Conservation (phyloP, 2,329 filamentous ascomycete genomes). For the Sarocladium kiliense region DNA sequence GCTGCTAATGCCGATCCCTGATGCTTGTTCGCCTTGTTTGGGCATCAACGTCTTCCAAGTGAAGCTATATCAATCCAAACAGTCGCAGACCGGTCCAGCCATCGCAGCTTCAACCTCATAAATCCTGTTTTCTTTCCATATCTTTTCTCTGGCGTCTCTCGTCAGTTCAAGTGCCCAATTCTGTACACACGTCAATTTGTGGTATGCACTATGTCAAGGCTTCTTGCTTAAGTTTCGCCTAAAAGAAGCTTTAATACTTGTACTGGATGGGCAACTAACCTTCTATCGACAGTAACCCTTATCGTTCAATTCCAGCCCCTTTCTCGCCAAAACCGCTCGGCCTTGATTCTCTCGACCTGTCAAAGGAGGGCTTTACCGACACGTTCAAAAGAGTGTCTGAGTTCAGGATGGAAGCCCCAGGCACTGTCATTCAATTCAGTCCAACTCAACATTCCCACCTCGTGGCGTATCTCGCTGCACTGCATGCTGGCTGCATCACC, state of each 20-base stretch:
- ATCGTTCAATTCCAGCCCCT: not conserved
- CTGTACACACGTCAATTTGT: not conserved
- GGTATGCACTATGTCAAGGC: not conserved
- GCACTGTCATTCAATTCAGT: conserved; percentile 37
- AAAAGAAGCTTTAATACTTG: not conserved
- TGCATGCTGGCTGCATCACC: conserved; percentile 56
- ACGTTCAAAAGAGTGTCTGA: not conserved
- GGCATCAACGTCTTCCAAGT: not conserved
- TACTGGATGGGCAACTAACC: not conserved
- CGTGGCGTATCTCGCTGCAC: conserved; percentile 49
- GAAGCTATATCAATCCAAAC: not conserved
- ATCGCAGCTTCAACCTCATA: too few relatives aligned
- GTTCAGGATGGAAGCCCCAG: conserved; percentile 23
- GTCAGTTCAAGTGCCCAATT: too few relatives aligned
- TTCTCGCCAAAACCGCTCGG: not conserved
- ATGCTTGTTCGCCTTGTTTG: conserved; percentile 6
- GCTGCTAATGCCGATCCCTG: conserved; percentile 4
- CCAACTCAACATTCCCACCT: conserved; percentile 43
- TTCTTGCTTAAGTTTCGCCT: not conserved
- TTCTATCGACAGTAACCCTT: not conserved
- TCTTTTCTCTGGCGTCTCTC: too few relatives aligned
- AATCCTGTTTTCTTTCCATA: too few relatives aligned
- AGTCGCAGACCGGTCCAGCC: not conserved
- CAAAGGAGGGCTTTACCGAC: not conserved
- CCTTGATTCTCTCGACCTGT: not conserved